Evolutionary conservation across 2,329 filamentous ascomycete species (phyloP).

Genomic region (Conoideocrella luteorostrata): DNA sequence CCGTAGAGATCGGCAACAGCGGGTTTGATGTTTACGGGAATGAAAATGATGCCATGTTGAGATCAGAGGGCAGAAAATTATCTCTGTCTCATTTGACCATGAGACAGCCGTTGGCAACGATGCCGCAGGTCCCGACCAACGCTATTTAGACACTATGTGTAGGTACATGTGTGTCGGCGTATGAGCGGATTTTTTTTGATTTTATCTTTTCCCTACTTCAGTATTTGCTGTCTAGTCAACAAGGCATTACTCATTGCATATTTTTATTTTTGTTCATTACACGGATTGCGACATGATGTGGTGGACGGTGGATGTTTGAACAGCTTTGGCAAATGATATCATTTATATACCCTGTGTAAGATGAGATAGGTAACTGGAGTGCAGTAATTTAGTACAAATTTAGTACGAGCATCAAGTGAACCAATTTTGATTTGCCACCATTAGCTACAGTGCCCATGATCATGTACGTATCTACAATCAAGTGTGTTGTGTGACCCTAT

Average conservation of each 20-base stretch:
- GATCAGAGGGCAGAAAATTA: conserved; percentile 56
- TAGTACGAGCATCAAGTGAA: no score
- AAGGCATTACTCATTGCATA: not conserved
- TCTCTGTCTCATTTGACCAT: conserved; percentile 56
- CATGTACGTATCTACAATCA: no score
- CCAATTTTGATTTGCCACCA: no score
- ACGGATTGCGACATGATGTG: not conserved
- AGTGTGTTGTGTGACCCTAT: no score
- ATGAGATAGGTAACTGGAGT: not conserved
- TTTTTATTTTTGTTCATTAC: not conserved
- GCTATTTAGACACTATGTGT: conserved; percentile 13
- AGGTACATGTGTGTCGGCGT: not conserved
- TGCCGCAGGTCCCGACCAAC: conserved; percentile 17
- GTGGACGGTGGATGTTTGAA: not conserved
- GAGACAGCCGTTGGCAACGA: conserved; percentile 17
- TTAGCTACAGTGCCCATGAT: no score
- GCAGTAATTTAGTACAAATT: no score
- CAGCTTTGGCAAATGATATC: not conserved
- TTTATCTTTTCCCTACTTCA: not conserved
- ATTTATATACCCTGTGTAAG: conserved; percentile 6
- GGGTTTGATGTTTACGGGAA: conserved; percentile 36
- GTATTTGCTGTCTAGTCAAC: not conserved
- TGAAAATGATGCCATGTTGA: conserved; percentile 32
- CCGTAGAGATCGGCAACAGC: conserved; percentile 36
- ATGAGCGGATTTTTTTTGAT: no score